Base-by-base conservation (phyloP, 2,329 filamentous ascomycete species). In the Aspergillus novofumigatus region DNA sequence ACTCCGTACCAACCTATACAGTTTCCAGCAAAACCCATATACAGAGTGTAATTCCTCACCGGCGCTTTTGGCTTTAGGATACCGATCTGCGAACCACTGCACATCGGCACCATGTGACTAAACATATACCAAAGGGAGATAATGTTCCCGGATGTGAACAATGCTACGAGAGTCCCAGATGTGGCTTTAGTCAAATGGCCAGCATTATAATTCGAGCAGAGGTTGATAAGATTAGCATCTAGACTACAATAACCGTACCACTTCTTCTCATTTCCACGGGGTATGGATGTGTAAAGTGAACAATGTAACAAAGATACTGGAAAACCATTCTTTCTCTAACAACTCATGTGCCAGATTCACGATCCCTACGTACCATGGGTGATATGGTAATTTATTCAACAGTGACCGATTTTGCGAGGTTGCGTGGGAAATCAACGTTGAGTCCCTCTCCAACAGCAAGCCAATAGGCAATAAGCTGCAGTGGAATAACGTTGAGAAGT, bases 381-480 rank as follows among this genome's bases (percentile, higher is more conserved):
- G 35, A 25, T 10, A 52, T 51, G 21, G 17, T 29, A 49, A 21
- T 44, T 44, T 93, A 99, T 86, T 99, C 94, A 67, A 99, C 94
- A 63, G 94, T 99, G 64, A 99, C 94, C 62, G 92, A 96, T 86
- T 99, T 99, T 76, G 94, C 94, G 80, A 99, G 80, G 82, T 99
- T 99, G 72, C 94, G 89, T 57, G 94, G 94, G 86, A 97, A 97
- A 75, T 99, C 94, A 59, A 99, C 94, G 75, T 99, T 97, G 65
- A 97, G 82, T 53, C 92, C 93, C 81, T 96, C 94, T 65, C 89
- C 89, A 69, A 99, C 93, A 54, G 94, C 94, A 64, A 99, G 86
- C 93, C 94, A 97, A 85, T 99, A 99, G 59, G 94, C 91, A 80
- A 99, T 97, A 68, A 99, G 84, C 82, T 99, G 94, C 70, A 99